Conservation (phyloP, 495 filamentous ascomycete genomes). For the Penicillium malachiteum region DNA sequence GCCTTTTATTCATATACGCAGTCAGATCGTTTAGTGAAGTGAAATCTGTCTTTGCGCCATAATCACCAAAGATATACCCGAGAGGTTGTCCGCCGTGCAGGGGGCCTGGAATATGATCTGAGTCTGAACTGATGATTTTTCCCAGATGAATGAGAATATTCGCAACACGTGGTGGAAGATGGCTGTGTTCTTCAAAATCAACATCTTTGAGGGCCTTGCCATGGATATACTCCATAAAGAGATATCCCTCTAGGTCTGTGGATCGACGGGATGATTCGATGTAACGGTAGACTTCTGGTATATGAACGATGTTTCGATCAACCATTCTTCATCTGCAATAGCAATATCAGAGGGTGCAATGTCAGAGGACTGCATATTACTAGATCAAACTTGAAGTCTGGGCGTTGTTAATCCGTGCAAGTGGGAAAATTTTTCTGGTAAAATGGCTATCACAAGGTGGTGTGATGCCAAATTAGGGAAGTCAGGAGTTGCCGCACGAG, state of each 20-base stretch:
- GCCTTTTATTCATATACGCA: constrained; percentile 2
- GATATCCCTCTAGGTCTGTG: not conserved
- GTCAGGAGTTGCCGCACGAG: too few species aligned
- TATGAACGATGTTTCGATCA: not conserved
- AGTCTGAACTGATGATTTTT: not conserved
- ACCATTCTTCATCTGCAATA: not conserved
- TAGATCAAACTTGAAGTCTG: too few species aligned
- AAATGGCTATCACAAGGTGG: too few species aligned
- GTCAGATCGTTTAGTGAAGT: too few species aligned
- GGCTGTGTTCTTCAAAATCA: not conserved
- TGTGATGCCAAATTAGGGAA: too few species aligned
- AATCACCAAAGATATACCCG: too few species aligned
- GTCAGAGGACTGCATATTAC: not conserved
- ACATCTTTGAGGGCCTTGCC: not conserved
- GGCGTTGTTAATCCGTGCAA: too few species aligned
- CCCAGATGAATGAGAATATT: not conserved
- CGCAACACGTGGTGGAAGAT: not conserved
- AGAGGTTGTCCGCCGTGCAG: not conserved
- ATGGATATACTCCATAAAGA: not conserved
- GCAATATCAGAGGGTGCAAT: not conserved
- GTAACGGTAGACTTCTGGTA: too few species aligned
- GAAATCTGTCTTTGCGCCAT: too few species aligned
- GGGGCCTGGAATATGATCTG: not conserved
- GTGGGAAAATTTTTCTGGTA: too few species aligned
- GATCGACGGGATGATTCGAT: too few species aligned